Evolutionary conservation across 257 asterid genomes (phyloP).

Genomic region (Verbascum thapsus): DNA sequence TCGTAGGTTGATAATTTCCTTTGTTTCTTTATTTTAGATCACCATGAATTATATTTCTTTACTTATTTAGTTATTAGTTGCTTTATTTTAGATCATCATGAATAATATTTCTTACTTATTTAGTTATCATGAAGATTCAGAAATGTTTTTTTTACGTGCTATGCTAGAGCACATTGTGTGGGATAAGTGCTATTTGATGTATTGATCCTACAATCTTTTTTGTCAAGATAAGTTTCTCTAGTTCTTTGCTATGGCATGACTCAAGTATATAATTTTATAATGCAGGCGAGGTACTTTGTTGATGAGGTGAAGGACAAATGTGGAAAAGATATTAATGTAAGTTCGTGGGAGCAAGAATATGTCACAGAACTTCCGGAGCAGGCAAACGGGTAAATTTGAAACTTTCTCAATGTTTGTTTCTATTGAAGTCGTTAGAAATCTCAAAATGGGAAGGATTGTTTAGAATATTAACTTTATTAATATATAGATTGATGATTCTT

Average conservation of each 20-base stretch:
- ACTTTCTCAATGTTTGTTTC: neutral
- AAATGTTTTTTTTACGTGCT: too few species aligned
- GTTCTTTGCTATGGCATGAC: slow-evolving; percentile 28
- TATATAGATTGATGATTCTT: too few species aligned
- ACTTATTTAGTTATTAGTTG: too few species aligned
- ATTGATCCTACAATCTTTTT: neutral
- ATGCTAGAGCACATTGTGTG: too few species aligned
- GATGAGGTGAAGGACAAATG: slow-evolving; percentile 94
- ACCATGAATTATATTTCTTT: neutral
- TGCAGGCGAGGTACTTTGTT: slow-evolving; percentile 72
- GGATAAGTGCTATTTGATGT: neutral
- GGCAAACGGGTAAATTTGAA: slow-evolving; percentile 57
- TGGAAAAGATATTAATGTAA: slow-evolving; percentile 61
- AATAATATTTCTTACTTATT: too few species aligned
- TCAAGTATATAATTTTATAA: slow-evolving; percentile 24
- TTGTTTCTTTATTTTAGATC: slow-evolving; percentile 9
- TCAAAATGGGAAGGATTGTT: too few species aligned
- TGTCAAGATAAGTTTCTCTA: slow-evolving; percentile 6
- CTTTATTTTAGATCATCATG: too few species aligned
- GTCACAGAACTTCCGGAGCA: slow-evolving; percentile 79
- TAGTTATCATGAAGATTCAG: too few species aligned
- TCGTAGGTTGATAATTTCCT: slow-evolving; percentile 16
- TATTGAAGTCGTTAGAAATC: too few species aligned
- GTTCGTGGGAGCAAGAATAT: slow-evolving; percentile 69
- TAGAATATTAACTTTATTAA: too few species aligned